phyloP scores from a whole-genome alignment of 768 basidiomycete species.

The Rubroboletus pulcherrimus region DNA sequence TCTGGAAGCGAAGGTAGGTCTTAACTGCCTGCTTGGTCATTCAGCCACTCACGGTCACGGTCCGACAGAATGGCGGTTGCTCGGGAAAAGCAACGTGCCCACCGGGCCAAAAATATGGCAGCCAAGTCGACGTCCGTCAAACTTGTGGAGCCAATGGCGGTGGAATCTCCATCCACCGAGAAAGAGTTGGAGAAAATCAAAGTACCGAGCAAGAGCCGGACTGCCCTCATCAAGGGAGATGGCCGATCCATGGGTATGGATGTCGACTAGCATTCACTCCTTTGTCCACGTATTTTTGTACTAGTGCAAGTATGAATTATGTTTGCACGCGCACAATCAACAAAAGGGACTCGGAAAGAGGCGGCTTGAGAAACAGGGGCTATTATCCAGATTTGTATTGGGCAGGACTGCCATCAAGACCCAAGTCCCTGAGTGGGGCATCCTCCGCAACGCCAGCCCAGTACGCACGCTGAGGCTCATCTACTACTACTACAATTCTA shows the following conservation, averaged over 20 bases:
- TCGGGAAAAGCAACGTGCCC: constrained; percentile 71
- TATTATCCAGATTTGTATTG: constrained; percentile 18
- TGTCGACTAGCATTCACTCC: constrained; percentile 48
- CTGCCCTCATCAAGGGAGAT: constrained; percentile 77
- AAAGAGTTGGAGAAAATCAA: constrained; percentile 77
- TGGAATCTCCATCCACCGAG: constrained; percentile 41
- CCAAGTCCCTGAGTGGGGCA: constrained; percentile 2
- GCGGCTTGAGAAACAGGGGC: constrained; percentile 12
- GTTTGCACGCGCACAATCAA: neutral
- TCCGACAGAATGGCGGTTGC: constrained; percentile 74
- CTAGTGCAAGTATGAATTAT: neutral
- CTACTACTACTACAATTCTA: neutral
- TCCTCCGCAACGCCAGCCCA: constrained; percentile 2
- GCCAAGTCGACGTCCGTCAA: constrained; percentile 53
- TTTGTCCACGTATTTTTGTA: neutral
- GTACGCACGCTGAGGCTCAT: neutral
- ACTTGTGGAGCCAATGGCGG: constrained; percentile 60
- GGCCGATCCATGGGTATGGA: constrained; percentile 93
- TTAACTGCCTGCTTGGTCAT: neutral
- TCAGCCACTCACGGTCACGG: neutral
- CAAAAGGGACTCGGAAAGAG: neutral
- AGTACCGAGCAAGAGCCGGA: constrained; percentile 56
- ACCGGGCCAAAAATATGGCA: constrained; percentile 63
- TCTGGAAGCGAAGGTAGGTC: constrained; percentile 89
- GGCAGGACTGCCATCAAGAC: constrained; percentile 1